These are phyloP conservation scores for Acacia acuminata DNA, from an alignment of 306 rosid species.

Conservation along the genomic window DNA sequence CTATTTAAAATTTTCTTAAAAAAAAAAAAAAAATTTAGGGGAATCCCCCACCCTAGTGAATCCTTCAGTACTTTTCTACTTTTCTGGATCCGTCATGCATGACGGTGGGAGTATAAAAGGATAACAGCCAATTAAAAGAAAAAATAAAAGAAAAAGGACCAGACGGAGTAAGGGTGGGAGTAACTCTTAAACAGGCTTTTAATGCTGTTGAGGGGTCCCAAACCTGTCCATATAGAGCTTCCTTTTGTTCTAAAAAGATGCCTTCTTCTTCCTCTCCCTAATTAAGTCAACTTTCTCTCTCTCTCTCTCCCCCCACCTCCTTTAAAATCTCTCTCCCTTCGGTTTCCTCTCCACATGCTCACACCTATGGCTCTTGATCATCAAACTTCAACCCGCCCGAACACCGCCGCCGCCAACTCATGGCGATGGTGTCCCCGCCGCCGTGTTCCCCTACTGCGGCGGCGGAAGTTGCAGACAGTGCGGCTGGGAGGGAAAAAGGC, in stretches of 20 bases:
- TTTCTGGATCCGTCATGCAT: no score
- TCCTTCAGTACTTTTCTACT: no score
- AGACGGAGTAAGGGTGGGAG: no score
- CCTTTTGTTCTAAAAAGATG: neutral
- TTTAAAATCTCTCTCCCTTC: neutral
- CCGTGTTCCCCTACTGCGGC: slow-evolving; percentile 32
- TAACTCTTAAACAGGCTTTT: no score
- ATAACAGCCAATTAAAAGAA: no score
- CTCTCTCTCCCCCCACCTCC: no score
- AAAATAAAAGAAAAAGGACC: no score
- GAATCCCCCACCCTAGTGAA: no score
- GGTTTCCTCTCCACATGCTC: neutral
- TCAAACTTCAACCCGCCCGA: neutral
- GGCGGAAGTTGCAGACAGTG: slow-evolving; percentile 36
- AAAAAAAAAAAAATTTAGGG: no score
- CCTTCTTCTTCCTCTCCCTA: neutral
- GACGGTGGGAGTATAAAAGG: no score
- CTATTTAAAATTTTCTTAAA: no score
- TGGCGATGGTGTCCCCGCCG: slow-evolving; percentile 19
- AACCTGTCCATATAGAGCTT: neutral
- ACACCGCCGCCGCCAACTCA: neutral
- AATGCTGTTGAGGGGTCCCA: neutral
- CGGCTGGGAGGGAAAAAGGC: slow-evolving; percentile 45
- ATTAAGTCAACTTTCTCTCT: neutral
- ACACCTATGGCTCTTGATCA: slow-evolving; percentile 38